Evolutionary conservation across 228 moss, liverwort and hornwort genomes (phyloP).

Genomic region (Sphagnum fallax): DNA sequence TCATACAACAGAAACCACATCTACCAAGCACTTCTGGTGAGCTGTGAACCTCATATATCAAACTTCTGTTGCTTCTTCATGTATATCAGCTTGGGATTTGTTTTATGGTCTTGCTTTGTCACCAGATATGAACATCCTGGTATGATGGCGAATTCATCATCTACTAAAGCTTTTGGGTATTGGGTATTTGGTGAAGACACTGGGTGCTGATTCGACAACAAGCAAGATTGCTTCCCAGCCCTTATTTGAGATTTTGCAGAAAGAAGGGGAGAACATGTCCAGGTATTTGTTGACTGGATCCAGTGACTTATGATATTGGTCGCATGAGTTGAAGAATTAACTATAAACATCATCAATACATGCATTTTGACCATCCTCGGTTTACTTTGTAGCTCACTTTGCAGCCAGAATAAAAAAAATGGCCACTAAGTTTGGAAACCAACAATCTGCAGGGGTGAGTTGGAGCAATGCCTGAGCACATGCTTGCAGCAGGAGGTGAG

Average conservation of each 20-base stretch:
- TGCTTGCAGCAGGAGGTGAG: background rate
- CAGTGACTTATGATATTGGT: background rate
- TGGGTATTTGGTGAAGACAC: background rate
- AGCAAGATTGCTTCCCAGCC: background rate
- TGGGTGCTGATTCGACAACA: conserved; percentile 6
- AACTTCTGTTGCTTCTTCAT: background rate
- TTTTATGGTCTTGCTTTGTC: background rate
- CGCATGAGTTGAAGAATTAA: background rate
- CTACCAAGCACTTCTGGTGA: conserved; percentile 1
- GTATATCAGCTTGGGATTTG: background rate
- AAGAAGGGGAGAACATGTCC: conserved; percentile 6
- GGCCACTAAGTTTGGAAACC: background rate
- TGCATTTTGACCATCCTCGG: too few species aligned
- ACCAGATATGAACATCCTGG: background rate
- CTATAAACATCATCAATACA: too few species aligned
- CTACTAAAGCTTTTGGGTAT: too few species aligned
- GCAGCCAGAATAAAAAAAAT: background rate
- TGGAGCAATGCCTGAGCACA: background rate
- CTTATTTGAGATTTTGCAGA: background rate
- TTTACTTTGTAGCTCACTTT: too few species aligned
- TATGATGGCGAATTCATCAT: too few species aligned
- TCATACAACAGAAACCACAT: background rate
- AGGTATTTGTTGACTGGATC: background rate
- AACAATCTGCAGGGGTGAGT: background rate
- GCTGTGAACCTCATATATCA: background rate